Evolutionary conservation across 306 rosid species (phyloP), one percentile per base, ranked within the genome.

Genomic region (Quercus variabilis): DNA sequence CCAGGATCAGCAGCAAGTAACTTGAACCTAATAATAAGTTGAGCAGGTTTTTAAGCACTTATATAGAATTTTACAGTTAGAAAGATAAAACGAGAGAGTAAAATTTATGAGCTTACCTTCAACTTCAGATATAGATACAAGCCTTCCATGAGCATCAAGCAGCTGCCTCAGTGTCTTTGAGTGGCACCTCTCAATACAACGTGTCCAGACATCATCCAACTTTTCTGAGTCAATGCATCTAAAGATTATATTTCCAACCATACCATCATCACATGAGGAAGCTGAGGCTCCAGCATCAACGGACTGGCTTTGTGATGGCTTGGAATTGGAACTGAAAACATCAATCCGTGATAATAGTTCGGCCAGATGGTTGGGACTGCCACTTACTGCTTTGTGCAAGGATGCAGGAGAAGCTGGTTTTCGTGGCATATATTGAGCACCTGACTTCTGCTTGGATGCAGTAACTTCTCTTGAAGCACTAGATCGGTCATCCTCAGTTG

Each of bases 161-260:
- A 96, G 86, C 88, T 90, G 99, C 82, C 92, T 89, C 84, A 96
- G 80, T 59, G 99, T 93, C 88, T 90, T 96, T 21, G 98, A 96
- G 82, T 96, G 99, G 73, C 99, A 96, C 79, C 81, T 88, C 86
- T 81, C 92, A 26, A 95, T 96, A 83, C 97, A 93, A 56, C 68
- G 87, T 52, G 76, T 88, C 99, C 99, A 96, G 72, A 96, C 81
- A 81, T 86, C 89, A 71, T 73, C 80, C 83, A 95, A 83, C 86
- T 93, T 90, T 55, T 85, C 93, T 10, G 87, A 88, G 88, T 87
- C 88, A 31, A 85, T 80, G 83, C 92, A 88, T 87, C 91, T 89
- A 55, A 81, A 80, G 78, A 82, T 77, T 81, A 78, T 84, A 86
- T 87, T 92, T 83, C 88, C 89, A 60, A 81, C 85, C 80, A 72